phyloP scores from a whole-genome alignment of 805 yeast genomes.

The Barnettozyma siamensis region DNA sequence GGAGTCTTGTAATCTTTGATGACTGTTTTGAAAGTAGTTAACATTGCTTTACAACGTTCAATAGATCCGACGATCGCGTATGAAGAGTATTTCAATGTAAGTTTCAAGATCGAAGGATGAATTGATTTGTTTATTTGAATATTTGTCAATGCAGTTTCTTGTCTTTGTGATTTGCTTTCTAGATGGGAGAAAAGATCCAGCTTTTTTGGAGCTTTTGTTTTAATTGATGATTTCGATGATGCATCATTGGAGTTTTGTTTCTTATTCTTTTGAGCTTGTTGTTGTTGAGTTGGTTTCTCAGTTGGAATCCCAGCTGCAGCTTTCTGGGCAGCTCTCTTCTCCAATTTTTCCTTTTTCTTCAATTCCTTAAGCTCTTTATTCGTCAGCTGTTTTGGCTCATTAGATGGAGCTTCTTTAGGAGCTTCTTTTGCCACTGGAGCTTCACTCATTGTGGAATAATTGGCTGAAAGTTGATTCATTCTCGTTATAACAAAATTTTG shows the following conservation, averaged over 20 bases:
- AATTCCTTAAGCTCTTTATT: constrained; percentile 83
- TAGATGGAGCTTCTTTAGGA: too few species aligned
- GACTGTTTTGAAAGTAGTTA: constrained; percentile 75
- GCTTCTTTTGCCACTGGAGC: constrained; percentile 22
- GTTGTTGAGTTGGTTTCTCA: constrained; percentile 29
- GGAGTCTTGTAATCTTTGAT: constrained; percentile 82
- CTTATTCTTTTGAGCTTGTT: constrained; percentile 30
- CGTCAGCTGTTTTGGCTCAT: constrained; percentile 29
- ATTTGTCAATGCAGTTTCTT: constrained; percentile 25
- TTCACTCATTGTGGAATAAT: constrained; percentile 7
- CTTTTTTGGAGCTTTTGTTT: constrained; percentile 38
- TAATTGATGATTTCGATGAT: not conserved
- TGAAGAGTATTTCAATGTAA: constrained; percentile 76
- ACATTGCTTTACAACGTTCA: constrained; percentile 78
- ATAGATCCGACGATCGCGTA: constrained; percentile 88
- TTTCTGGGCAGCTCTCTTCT: constrained; percentile 85
- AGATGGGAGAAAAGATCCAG: constrained; percentile 70
- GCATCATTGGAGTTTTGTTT: constrained; percentile 3
- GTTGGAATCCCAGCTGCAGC: constrained; percentile 52
- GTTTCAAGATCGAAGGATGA: constrained; percentile 77
- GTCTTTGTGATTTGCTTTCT: constrained; percentile 74
- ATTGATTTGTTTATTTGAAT: constrained; percentile 42
- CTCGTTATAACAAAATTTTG: not conserved
- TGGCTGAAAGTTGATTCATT: not conserved
- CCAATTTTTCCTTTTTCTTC: constrained; percentile 86